Percentiles rank a stretch among this genome's conserved stretches.
These are phyloP conservation scores for Saccharomyces pastorianus DNA, from an alignment of 1,139 yeast genomes.

Conservation along the genomic window DNA sequence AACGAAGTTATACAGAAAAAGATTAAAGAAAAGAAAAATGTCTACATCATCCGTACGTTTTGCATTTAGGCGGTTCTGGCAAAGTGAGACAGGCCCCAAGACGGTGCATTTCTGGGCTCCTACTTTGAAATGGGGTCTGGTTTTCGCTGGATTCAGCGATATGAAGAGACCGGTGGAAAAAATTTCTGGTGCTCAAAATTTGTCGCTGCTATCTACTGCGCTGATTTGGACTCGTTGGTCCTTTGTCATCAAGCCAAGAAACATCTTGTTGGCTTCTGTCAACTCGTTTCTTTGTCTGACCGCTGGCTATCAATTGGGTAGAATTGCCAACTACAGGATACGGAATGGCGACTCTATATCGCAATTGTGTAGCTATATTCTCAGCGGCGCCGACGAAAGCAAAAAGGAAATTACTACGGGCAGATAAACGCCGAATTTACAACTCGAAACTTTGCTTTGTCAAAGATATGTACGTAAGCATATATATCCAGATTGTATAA, in stretches of 20 bases:
- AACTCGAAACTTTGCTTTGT: not conserved
- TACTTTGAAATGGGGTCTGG: constrained; percentile 66
- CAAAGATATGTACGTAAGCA: not conserved
- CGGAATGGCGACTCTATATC: constrained; percentile 43
- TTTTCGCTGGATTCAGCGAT: constrained; percentile 83
- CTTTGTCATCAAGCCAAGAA: constrained; percentile 82
- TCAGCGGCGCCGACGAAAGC: constrained; percentile 37
- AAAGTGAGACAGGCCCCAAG: constrained; percentile 87
- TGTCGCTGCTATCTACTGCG: constrained; percentile 83
- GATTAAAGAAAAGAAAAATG: not conserved
- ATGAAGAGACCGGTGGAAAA: constrained; percentile 85
- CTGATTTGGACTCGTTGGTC: constrained; percentile 99
- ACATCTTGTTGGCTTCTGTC: constrained; percentile 79
- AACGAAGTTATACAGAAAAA: not conserved
- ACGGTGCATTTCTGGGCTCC: constrained; percentile 88
- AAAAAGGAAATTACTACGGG: not conserved
- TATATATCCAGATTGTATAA: not conserved
- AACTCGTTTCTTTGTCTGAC: constrained; percentile 89
- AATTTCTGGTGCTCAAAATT: constrained; percentile 84
- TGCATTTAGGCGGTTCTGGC: constrained; percentile 56
- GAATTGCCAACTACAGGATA: constrained; percentile 61
- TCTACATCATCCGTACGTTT: constrained; percentile 33
- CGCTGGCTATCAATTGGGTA: constrained; percentile 72
- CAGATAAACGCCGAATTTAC: not conserved
- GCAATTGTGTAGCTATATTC: constrained; percentile 49